Evolutionary conservation across 208 protist species (phyloP).

Genomic region (Eutreptiella sp.): DNA sequence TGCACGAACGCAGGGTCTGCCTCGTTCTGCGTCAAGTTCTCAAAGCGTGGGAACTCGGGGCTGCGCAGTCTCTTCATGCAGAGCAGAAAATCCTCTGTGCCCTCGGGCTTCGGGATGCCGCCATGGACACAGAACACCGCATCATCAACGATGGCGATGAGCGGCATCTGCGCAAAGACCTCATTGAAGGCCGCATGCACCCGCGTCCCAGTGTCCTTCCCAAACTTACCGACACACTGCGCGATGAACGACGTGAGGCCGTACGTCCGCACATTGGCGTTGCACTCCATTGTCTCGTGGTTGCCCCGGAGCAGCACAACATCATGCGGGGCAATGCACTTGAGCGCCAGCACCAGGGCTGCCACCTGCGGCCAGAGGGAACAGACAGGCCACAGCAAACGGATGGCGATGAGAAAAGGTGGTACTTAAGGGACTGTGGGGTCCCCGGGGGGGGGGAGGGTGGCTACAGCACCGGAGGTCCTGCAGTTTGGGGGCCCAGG

Average conservation of each 20-base stretch:
- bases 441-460: too few relatives aligned
- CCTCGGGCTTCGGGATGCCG: constrained; percentile 74
- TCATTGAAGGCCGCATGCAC: constrained; percentile 70
- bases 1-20: constrained; percentile 52
- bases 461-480: too few relatives aligned
- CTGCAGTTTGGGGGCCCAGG: too few relatives aligned
- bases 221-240: constrained; percentile 73
- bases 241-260: constrained; percentile 74
- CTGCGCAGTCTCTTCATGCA: too few relatives aligned
- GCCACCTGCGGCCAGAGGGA: too few relatives aligned
- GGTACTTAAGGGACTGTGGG: too few relatives aligned
- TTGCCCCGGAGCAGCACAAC: constrained; percentile 84
- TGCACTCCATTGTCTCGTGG: constrained; percentile 82
- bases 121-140: constrained; percentile 88
- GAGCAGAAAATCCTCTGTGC: too few relatives aligned
- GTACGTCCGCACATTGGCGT: constrained; percentile 76
- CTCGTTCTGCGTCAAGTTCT: constrained; percentile 68
- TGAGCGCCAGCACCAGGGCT: constrained; percentile 78
- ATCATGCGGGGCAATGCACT: constrained; percentile 75
- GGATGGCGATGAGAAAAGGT: too few relatives aligned
- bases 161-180: constrained; percentile 70
- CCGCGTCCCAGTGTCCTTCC: constrained; percentile 66
- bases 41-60: too few relatives aligned
- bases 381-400: too few relatives aligned
- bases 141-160: constrained; percentile 80